Evolutionary conservation across 2,329 filamentous ascomycete species (phyloP), one percentile per base, ranked within the genome.

Genomic region (Trichoderma semiorbis): DNA sequence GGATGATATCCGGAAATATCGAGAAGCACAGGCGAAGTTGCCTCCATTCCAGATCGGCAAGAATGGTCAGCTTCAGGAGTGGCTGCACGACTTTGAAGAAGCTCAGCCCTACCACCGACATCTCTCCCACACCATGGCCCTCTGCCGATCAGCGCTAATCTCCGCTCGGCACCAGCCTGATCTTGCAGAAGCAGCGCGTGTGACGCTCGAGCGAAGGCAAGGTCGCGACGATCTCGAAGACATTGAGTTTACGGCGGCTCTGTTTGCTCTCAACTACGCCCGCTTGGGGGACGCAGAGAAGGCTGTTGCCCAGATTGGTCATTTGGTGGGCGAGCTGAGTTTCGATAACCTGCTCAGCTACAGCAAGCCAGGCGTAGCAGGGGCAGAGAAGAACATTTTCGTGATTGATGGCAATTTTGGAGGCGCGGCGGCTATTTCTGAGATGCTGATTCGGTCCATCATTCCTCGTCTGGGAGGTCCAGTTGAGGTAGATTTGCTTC

Each of bases 321-420:
- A 72, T 24, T n/a, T 72, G 18, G 66, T 72, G 14, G 58, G 70
- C 3, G 66, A 72, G 50, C 43, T 72, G 55, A 72, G 70, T 14
- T 72, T 72, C 21, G 70, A 72, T 16, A 72, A 72, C 36, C 57
- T 72, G 18, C 66, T 72, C 7, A 72, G 70, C 47, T 72, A 72
- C 58, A 72, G 70, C 43, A 72, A 72, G 26, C 70, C 70, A 0
- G 70, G 70, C 18, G 66, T 72, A 3, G 70, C 66, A 1, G 70
- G 70, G 3, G 70, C 70, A 1, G 66, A 72, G 43, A 30, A 57
- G 7, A 63, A 72, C 11, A 72, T 72, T 26, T 72, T 72, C 58
- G 70, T 72, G 7, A 61, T 72, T 66, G 70, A 72, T 55, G 70
- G 70, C 7, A 72, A 72, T 18, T 58, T 55, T 18, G 70, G 70